phyloP scores from a whole-genome alignment of 2,329 filamentous ascomycete species.

The Rhinocladiella mackenziei region DNA sequence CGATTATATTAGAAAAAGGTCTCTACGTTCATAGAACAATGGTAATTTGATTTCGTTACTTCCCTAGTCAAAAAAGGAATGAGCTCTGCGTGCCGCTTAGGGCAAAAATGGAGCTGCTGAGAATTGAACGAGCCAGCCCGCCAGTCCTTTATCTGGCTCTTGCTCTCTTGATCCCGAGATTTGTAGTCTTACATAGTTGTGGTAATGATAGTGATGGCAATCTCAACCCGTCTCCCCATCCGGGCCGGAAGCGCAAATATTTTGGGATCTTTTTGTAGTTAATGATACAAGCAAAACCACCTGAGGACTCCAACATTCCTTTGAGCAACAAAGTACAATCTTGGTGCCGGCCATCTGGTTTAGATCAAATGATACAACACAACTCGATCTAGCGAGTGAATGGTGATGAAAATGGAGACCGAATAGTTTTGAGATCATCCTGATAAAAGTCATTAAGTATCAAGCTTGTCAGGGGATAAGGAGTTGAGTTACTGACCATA shows the following conservation, averaged over 20 bases:
- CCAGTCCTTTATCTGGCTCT: background rate
- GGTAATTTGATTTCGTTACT: slow-evolving; percentile 8
- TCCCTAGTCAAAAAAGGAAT: slow-evolving; percentile 6
- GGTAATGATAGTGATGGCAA: too few species aligned
- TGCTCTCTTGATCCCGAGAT: too few species aligned
- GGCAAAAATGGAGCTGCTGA: slow-evolving; percentile 1
- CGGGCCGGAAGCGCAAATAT: too few species aligned
- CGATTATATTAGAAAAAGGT: background rate
- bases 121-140: background rate
- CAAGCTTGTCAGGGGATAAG: slow-evolving; percentile 39
- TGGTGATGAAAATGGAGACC: slow-evolving; percentile 28
- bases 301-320: slow-evolving; percentile 1
- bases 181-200: too few species aligned
- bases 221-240: too few species aligned
- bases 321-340: background rate
- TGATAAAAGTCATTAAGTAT: slow-evolving; percentile 44
- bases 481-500: slow-evolving; percentile 56
- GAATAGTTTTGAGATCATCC: slow-evolving; percentile 31
- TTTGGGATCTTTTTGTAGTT: too few species aligned
- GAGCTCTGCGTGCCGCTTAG: background rate
- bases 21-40: slow-evolving; percentile 8
- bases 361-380: slow-evolving; percentile 8
- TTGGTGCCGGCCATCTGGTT: slow-evolving; percentile 14
- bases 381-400: slow-evolving; percentile 22
- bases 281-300: slow-evolving; percentile 9